A percentile compares a stretch with the other conserved stretches of the same genome.
These are phyloP conservation scores for Pythium aristosporum DNA, from an alignment of 352 stramenopile species.

Conservation along the genomic window DNA sequence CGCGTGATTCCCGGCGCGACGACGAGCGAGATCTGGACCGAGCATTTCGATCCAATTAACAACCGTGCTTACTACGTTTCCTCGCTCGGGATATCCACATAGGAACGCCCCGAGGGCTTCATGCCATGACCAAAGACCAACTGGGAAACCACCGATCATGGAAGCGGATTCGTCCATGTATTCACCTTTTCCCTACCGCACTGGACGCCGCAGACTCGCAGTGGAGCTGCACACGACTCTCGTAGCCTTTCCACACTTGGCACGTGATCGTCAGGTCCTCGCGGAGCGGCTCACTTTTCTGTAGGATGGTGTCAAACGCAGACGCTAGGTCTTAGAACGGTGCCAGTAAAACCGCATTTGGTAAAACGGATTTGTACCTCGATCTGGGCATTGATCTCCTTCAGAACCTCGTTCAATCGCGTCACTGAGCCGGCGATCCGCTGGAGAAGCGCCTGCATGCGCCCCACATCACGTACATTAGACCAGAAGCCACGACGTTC, in stretches of 20 bases:
- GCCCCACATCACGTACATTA: not conserved
- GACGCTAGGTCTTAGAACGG: not conserved
- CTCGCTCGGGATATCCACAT: constrained; percentile 29
- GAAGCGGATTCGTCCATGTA: not conserved
- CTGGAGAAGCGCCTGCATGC: constrained; percentile 56
- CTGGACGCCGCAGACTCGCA: constrained; percentile 29
- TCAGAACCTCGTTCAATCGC: constrained; percentile 77
- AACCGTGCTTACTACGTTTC: constrained; percentile 35
- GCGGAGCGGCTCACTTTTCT: constrained; percentile 81
- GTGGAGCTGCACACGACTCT: constrained; percentile 78
- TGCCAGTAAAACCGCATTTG: not conserved
- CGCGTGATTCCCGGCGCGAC: constrained; percentile 14
- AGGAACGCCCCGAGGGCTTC: constrained; percentile 19
- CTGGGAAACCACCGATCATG: not conserved
- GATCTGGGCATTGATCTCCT: constrained; percentile 84
- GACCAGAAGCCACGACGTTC: not conserved
- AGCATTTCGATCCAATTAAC: constrained; percentile 31
- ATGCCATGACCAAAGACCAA: not conserved
- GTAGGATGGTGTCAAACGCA: not conserved
- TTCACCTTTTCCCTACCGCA: constrained; percentile 15
- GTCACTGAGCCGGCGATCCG: constrained; percentile 75
- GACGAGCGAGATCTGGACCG: constrained; percentile 27
- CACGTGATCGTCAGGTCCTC: constrained; percentile 72
- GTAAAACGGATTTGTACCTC: constrained; percentile 41
- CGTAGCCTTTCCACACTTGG: constrained; percentile 83